phyloP scores from a whole-genome alignment of 2,329 filamentous ascomycete genomes.

The Podosphaera fusca region DNA sequence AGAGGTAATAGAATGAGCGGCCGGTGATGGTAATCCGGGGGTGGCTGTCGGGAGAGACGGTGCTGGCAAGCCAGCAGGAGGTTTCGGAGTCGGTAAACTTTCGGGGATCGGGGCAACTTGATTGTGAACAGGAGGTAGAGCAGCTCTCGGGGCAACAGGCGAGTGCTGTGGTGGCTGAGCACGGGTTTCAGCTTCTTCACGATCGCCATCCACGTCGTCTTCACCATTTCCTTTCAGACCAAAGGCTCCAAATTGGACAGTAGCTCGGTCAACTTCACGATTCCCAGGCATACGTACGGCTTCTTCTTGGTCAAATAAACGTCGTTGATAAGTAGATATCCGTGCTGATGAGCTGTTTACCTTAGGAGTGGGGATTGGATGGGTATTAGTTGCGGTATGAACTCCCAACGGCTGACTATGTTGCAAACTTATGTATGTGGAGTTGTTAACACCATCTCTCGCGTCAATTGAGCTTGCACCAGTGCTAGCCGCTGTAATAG shows the following conservation, averaged over 20 bases:
- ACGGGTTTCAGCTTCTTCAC: conserved; percentile 86
- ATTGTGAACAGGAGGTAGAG: conserved; percentile 48
- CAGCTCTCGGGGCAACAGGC: conserved; percentile 64
- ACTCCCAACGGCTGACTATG: conserved; percentile 32
- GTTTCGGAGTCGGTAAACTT: conserved; percentile 24
- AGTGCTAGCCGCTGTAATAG: conserved; percentile 72
- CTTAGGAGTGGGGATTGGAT: conserved; percentile 61
- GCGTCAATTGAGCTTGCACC: conserved; percentile 68
- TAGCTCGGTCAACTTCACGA: conserved; percentile 76
- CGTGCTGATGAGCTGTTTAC: conserved; percentile 40
- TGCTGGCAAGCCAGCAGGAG: conserved; percentile 24
- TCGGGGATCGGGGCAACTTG: conserved; percentile 33
- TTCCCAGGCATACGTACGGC: conserved; percentile 96
- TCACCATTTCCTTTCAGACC: conserved; percentile 56
- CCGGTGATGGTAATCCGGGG: conserved; percentile 16
- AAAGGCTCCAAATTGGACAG: conserved; percentile 92
- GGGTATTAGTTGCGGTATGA: conserved; percentile 42
- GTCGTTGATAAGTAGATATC: conserved; percentile 60
- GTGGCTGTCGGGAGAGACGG: conserved; percentile 21
- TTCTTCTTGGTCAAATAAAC: conserved; percentile 84
- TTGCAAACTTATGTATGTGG: conserved; percentile 39
- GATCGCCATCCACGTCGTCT: conserved; percentile 78
- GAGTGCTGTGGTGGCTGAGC: conserved; percentile 85
- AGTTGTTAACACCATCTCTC: conserved; percentile 31
- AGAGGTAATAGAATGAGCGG: conserved; percentile 16